These are phyloP conservation scores for Grifola frondosa DNA, from an alignment of 1,284 basidiomycete genomes.

Conservation along the genomic window DNA sequence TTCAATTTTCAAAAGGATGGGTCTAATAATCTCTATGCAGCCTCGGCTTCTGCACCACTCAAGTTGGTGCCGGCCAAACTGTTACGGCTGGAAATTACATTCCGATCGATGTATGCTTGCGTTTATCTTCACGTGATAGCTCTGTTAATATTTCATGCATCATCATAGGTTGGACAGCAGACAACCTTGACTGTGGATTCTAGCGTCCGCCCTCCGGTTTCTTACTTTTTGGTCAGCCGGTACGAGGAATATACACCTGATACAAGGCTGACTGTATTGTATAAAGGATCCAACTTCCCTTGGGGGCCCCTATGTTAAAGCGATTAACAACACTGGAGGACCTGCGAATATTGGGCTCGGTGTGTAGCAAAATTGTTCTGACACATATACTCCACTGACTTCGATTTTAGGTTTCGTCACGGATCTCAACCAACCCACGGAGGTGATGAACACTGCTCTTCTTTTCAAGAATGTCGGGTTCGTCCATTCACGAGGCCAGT, in stretches of 20 bases:
- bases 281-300: not conserved
- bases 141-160: not conserved
- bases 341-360: constrained; percentile 1
- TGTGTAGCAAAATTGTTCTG: not conserved
- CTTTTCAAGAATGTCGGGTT: constrained; percentile 9
- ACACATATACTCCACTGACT: not conserved
- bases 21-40: not conserved
- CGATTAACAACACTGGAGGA: constrained; percentile 1
- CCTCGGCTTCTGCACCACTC: constrained; percentile 6
- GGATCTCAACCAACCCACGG: constrained; percentile 1
- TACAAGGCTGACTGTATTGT: not conserved
- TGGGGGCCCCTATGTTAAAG: not conserved
- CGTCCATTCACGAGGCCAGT: not conserved
- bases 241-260: not conserved
- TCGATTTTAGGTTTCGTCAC: constrained; percentile 15
- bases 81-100: constrained; percentile 6
- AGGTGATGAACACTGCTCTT: constrained; percentile 6
- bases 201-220: not conserved
- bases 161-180: not conserved
- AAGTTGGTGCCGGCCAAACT: constrained; percentile 1
- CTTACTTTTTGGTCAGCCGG: constrained; percentile 3
- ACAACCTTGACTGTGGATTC: not conserved
- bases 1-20: not conserved
- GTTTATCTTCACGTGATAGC: not conserved
- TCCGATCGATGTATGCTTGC: constrained; percentile 1